phyloP scores from a whole-genome alignment of 129 eudicot genomes.

The Saposhnikovia divaricata region DNA sequence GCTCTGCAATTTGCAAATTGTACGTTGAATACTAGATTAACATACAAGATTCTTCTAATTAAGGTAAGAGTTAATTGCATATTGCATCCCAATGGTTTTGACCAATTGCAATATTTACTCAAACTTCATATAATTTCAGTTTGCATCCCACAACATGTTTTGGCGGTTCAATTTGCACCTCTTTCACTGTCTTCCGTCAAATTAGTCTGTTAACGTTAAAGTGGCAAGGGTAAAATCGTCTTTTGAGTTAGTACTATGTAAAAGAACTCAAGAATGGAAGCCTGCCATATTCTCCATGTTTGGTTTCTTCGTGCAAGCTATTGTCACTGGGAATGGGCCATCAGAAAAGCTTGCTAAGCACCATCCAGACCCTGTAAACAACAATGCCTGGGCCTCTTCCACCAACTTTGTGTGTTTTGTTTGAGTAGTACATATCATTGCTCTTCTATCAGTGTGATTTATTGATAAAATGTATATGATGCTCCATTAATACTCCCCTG shows the following conservation, averaged over 20 bases:
- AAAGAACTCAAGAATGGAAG: conserved; percentile 7
- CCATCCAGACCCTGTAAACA: conserved; percentile 28
- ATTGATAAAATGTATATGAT: neutral
- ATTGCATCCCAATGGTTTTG: no score
- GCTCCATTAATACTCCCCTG: neutral
- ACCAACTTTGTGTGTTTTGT: conserved; percentile 13
- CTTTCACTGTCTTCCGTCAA: no score
- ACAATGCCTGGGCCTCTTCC: conserved; percentile 32
- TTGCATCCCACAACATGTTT: no score
- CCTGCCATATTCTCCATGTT: conserved; percentile 10
- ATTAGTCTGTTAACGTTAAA: no score
- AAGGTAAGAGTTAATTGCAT: no score
- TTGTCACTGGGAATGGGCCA: conserved; percentile 6
- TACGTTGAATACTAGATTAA: no score
- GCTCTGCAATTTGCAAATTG: no score
- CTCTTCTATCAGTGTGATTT: neutral
- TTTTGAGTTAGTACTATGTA: neutral
- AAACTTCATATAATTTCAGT: no score
- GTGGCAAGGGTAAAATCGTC: no score
- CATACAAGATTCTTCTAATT: no score
- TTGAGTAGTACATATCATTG: neutral
- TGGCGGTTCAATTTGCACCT: no score
- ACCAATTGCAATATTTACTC: no score
- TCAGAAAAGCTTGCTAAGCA: neutral
- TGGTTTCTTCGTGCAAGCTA: conserved; percentile 13